Evolutionary conservation across 768 basidiomycete species (phyloP).

Genomic region (Mycena sanguinolenta): DNA sequence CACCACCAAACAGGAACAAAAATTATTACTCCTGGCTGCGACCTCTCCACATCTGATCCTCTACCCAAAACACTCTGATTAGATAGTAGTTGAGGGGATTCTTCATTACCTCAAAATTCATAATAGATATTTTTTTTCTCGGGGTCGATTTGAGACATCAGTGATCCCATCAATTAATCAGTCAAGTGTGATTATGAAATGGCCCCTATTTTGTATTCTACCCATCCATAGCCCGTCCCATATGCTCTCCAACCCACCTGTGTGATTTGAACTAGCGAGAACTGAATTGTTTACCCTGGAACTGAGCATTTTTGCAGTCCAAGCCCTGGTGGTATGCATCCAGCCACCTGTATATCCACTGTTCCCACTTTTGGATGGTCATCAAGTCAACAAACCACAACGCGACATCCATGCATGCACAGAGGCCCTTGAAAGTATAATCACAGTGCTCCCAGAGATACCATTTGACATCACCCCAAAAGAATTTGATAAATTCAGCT

Average conservation of each 20-base stretch:
- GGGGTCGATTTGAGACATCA: too few relatives aligned
- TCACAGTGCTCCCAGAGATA: neutral
- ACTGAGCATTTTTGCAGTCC: slow-evolving; percentile 2
- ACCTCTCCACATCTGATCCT: too few relatives aligned
- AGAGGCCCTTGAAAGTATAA: neutral
- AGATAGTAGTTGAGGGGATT: too few relatives aligned
- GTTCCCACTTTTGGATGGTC: slow-evolving; percentile 1
- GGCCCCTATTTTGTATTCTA: too few relatives aligned
- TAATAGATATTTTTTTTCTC: too few relatives aligned
- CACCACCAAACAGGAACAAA: too few relatives aligned
- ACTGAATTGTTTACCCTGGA: slow-evolving; percentile 6
- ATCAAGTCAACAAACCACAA: neutral
- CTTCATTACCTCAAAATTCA: too few relatives aligned
- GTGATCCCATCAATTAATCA: too few relatives aligned
- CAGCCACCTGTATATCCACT: neutral
- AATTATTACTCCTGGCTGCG: too few relatives aligned
- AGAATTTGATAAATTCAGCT: neutral
- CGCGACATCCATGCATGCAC: neutral
- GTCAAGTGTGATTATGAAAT: too few relatives aligned
- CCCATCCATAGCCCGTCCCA: neutral
- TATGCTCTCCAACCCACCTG: slow-evolving; percentile 11
- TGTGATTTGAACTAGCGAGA: too few relatives aligned
- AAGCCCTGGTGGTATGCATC: neutral
- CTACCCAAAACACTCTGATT: too few relatives aligned
- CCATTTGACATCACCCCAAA: neutral